These are phyloP conservation scores for Kondoa subrosea DNA, from an alignment of 768 basidiomycete species.

Conservation along the genomic window DNA sequence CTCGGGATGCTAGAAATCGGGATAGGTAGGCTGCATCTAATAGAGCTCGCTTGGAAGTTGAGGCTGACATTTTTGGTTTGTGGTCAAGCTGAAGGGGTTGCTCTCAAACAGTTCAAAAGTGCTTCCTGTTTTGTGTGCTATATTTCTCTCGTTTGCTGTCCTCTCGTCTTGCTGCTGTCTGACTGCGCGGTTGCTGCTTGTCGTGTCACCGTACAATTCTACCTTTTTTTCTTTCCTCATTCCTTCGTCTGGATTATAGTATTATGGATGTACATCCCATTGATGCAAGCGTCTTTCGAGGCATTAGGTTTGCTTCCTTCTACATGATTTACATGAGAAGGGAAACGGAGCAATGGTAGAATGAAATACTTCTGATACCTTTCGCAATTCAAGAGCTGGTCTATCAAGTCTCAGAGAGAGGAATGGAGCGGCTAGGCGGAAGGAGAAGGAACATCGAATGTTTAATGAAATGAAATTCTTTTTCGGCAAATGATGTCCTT, in stretches of 20 bases:
- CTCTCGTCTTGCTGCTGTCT: too few species aligned
- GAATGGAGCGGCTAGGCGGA: background rate
- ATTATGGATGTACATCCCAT: too few species aligned
- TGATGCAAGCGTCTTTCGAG: background rate
- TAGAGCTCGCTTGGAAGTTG: background rate
- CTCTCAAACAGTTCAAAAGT: background rate
- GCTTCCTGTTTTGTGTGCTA: too few species aligned
- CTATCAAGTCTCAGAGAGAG: background rate
- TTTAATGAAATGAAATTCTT: background rate
- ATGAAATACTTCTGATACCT: background rate
- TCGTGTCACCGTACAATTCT: too few species aligned
- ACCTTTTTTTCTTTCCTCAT: too few species aligned
- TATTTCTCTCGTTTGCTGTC: too few species aligned
- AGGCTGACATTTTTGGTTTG: background rate
- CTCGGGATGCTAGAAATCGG: background rate
- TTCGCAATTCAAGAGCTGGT: conserved; percentile 11
- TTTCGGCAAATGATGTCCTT: too few species aligned
- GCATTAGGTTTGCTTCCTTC: background rate
- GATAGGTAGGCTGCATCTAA: background rate
- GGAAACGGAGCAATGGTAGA: background rate
- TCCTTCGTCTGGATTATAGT: too few species aligned
- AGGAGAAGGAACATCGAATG: background rate
- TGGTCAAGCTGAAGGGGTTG: background rate
- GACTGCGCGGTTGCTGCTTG: too few species aligned
- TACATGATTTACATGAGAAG: background rate